Conservation (phyloP, 768 basidiomycete species). For the Collybia sordida region DNA sequence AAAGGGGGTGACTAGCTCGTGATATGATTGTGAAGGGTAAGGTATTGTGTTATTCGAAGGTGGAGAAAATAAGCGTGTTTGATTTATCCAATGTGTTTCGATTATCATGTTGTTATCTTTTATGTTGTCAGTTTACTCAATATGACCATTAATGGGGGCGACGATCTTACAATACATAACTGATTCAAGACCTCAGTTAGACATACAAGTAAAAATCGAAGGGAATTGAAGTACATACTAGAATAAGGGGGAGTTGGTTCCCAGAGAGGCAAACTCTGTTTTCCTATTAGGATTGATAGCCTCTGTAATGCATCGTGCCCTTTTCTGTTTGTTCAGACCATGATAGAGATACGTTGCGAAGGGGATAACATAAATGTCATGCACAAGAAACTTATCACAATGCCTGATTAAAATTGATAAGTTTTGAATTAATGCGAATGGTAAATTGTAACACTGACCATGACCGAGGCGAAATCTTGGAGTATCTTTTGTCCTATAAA, state of each 20-base stretch:
- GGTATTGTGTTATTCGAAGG: too few relatives aligned
- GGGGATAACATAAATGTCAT: slow-evolving; percentile 32
- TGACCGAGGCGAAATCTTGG: slow-evolving; percentile 27
- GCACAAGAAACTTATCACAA: slow-evolving; percentile 15
- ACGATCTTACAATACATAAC: neutral
- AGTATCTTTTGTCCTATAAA: slow-evolving; percentile 26
- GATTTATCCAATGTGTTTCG: too few relatives aligned
- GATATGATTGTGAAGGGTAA: too few relatives aligned
- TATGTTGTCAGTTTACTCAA: too few relatives aligned
- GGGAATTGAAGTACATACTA: slow-evolving; percentile 20
- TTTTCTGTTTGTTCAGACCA: slow-evolving; percentile 41
- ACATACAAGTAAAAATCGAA: neutral
- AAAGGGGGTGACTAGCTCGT: too few relatives aligned
- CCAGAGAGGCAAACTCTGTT: slow-evolving; percentile 38
- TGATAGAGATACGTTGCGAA: slow-evolving; percentile 39
- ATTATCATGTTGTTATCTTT: too few relatives aligned
- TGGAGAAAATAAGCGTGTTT: too few relatives aligned
- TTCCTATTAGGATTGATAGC: slow-evolving; percentile 29
- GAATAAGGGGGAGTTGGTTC: slow-evolving; percentile 46
- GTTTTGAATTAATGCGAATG: neutral
- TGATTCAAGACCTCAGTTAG: neutral
- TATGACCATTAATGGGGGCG: too few relatives aligned
- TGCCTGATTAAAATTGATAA: slow-evolving; percentile 1
- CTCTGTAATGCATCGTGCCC: slow-evolving; percentile 31
- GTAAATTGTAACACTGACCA: slow-evolving; percentile 7